Base-by-base conservation (phyloP, 1,284 basidiomycete genomes). In the Sparassis latifolia region DNA sequence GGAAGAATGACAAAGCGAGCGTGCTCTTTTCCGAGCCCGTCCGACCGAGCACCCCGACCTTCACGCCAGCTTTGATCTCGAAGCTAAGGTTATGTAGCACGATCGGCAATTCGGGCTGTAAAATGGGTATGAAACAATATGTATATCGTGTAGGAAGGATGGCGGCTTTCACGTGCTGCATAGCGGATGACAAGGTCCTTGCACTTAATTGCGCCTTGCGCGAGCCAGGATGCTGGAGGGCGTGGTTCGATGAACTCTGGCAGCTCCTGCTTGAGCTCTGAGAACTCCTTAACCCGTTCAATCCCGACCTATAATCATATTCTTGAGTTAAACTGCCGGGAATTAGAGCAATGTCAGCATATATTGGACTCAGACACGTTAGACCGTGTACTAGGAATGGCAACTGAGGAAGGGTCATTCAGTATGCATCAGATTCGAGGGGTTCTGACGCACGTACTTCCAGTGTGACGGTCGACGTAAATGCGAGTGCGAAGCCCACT, bases 1-100 rank as follows among this genome's bases (percentile, higher is more conserved):
- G 84, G 84, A 20, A 97, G 75, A 97, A 93, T 27, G 89, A 90
- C 30, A 97, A 73, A 0, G 93, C 93, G 10, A 97, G 78, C 1
- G 93, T 97, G 51, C 85, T 89, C 71, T 95, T 94, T 43, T 91
- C 92, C 29, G 82, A 86, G 31, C 96, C 95, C 0, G 94, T 97
- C 45, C 91, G 75, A 46, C 92, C 94, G 3, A 97, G 79, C 52
- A 97, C 86, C 28, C 94, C 96, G 50, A 96, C 80, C 72, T 87
- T 88, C 69, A 89, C 88, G 10, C 89, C 82, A 0, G 91, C 82
- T 3, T 72, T 70, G 52, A 97, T 76, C 28, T 80, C 75, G 65
- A 97, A 97, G 55, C 77, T 88, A 20, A 97, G 69, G 42, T 80
- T 73, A 66, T 96, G 92, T 4, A 97, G 74, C 0, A 97, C 92